Conservation (phyloP, 139 green algal genomes). For the Chlorella ohadii region DNA sequence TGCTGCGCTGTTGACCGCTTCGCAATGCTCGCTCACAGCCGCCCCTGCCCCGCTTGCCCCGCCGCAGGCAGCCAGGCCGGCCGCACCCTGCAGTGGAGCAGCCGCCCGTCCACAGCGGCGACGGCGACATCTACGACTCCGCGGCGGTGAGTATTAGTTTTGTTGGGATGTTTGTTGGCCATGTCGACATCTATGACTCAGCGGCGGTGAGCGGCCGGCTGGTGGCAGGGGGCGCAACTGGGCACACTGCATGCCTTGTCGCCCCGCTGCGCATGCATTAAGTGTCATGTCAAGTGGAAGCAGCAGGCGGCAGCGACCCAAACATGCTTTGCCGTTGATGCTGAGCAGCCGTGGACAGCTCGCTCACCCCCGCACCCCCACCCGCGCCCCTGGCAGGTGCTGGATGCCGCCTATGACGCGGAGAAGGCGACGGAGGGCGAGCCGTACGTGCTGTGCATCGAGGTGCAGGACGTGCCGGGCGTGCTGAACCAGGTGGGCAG, state of each 20-base stretch:
- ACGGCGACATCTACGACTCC: constrained; percentile 70
- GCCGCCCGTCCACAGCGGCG: constrained; percentile 1
- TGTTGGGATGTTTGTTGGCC: no score
- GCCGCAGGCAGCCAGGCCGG: neutral
- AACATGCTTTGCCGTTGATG: no score
- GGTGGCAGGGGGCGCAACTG: no score
- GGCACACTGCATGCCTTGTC: no score
- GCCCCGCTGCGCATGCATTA: no score
- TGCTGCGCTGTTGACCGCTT: neutral
- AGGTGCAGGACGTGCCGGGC: constrained; percentile 90
- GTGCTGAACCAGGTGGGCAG: constrained; percentile 95
- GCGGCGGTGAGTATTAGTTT: constrained; percentile 19
- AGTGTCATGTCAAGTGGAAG: no score
- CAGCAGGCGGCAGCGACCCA: no score
- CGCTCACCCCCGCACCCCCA: no score
- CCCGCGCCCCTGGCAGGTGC: no score
- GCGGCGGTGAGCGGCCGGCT: no score
- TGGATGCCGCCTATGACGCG: constrained; percentile 53
- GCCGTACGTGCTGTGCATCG: constrained; percentile 88
- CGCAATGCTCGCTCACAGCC: neutral
- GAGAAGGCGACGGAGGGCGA: constrained; percentile 79
- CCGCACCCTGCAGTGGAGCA: constrained; percentile 9
- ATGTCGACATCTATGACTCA: no score
- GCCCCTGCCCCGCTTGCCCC: neutral
- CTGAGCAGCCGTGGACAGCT: no score